Base-by-base conservation (phyloP, 2,329 filamentous ascomycete species). In the Diplodia intermedia region DNA sequence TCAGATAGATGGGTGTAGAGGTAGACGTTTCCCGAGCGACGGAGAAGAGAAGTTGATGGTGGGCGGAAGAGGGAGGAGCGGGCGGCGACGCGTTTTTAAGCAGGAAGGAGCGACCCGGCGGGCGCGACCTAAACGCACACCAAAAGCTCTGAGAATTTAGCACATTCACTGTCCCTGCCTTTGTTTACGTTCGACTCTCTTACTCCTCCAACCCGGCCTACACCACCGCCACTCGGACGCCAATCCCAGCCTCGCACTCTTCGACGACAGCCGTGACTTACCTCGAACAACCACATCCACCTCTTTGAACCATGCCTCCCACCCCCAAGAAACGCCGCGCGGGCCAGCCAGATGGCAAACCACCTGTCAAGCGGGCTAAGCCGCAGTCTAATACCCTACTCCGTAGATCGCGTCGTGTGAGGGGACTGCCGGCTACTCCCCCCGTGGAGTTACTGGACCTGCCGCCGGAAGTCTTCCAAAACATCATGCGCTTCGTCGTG, bases 381-480 rank as follows among this genome's bases (percentile, higher is more conserved):
- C 6, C 14, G 40, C 11, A 54, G 4, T 15, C 26, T 26, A 31
- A 29, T 8, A 15, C 52, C 18, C 31, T 6, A 5, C 3, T 7
- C 12, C 12, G 12, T 5, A 29, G 9, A 31, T 29, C 23, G 23
- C 50, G 14, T 15, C 20, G 49, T 52, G n/a, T 15, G 4, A 20
- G 49, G 6, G 12, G 49, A 6, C 20, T 52, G 23, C 49, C 8
- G 8, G n/a, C 49, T 12, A 11, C n/a, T 29, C 26, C 31, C 40
- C 55, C 36, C 7, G 6, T 0, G 3, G 20, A 31, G 9, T 18
- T 61, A 12, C 15, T 40, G 2, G 56, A 61, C 31, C 50, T 55
- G 2, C 50, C 62, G 4, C 50, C 38, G 3, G 62, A 65, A 23
- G 18, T 65, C 1, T 65, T 55, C 38, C 50, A 55, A 23, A 15